Base-by-base conservation (phyloP, 331 rosid genomes). In the Erythrophleum ivorense region DNA sequence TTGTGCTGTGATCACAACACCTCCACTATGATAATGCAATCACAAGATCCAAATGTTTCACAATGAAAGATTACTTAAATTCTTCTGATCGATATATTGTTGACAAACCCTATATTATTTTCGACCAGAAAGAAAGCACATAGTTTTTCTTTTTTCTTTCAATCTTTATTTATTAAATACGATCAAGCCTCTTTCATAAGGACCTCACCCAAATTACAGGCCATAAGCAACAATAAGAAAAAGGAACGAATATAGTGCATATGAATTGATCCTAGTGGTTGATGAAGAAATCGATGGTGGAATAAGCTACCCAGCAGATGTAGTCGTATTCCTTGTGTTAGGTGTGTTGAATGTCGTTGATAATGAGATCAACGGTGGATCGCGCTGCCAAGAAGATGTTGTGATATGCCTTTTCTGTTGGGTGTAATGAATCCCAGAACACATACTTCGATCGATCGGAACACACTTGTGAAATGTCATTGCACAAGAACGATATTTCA, bases 391-490 rank as follows among this genome's bases (percentile, higher is more conserved):
- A 19, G 74, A 68, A 68, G 74, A 68, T 10, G 34, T 43, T 1
- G 36, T 21, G 54, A 6, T 68, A 68, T 1, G 74, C 55, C 10
- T 43, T 43, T 5, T 68, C 53, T 43, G 74, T 68, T 3, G 74
- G 74, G 38, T 68, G 74, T 9, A 68, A 0, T 9, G 74, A 68
- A 68, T 68, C 74, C 74, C 74, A 68, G 36, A 68, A 68, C 11
- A 68, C 74, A n/a, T 68, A 68, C 55, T 43, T 68, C 5, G 74
- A 68, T 4, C 55, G 18, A 43, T 68, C 74, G 4, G 74, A 21
- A 21, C 74, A 68, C n/a, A 43, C 54, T 0, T 15, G 9, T 2
- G 74, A 68, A 1, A 19, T 2, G 9, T 41, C 36, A 21, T 68
- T 43, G 12, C 74, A 68, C 54, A 68, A 2, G 2, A 3, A n/a